Percentiles rank a stretch among this genome's conserved stretches.
Conservation (phyloP, 2,329 filamentous ascomycete genomes). For the Exophiala aquamarina region DNA sequence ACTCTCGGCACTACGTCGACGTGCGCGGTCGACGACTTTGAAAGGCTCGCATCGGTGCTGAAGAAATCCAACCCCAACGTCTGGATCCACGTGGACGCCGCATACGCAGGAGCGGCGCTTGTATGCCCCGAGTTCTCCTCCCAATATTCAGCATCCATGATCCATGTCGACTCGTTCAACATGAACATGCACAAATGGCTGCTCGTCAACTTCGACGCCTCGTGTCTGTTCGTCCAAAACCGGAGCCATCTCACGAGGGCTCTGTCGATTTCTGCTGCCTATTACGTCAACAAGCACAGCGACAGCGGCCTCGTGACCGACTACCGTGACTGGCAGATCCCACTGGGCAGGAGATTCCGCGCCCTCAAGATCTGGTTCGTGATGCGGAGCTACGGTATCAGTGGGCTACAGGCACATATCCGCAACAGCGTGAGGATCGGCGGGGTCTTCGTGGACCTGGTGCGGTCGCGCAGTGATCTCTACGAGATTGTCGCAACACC, state of each 20-base stretch:
- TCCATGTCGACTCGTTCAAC: conserved; percentile 75
- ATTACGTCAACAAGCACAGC: conserved; percentile 78
- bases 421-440: conserved; percentile 67
- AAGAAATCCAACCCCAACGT: conserved; percentile 55
- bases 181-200: conserved; percentile 99
- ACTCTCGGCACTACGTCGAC: conserved; percentile 86
- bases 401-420: conserved; percentile 73
- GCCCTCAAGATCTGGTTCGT: conserved; percentile 96
- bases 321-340: conserved; percentile 97
- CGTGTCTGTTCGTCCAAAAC: conserved; percentile 75
- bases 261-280: conserved; percentile 75
- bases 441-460: conserved; percentile 65
- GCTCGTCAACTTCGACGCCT: conserved; percentile 86
- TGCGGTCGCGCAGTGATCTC: conserved; percentile 62
- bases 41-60: conserved; percentile 57
- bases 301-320: conserved; percentile 85
- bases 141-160: conserved; percentile 46
- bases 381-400: conserved; percentile 75
- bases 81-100: conserved; percentile 93
- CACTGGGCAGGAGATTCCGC: conserved; percentile 83
- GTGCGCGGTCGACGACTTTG: conserved; percentile 82
- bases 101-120: conserved; percentile 85
- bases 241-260: conserved; percentile 76
- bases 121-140: conserved; percentile 76
- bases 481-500: conserved; percentile 76